These are phyloP conservation scores for Pholiota adiposa DNA, from an alignment of 1,284 basidiomycete species.

Conservation along the genomic window DNA sequence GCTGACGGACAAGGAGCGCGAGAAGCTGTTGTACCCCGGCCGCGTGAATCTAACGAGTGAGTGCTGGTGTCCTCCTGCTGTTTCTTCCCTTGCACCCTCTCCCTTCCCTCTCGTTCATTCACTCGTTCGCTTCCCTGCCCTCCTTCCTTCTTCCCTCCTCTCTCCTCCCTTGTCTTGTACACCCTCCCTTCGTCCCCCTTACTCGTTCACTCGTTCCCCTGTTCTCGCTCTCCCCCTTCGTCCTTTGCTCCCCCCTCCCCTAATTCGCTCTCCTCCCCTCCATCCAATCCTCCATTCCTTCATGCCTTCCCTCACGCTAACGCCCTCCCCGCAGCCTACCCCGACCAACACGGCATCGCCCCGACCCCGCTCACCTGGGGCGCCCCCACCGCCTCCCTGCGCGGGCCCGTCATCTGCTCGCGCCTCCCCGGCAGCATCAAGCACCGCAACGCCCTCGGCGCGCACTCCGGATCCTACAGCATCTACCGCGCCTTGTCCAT, in stretches of 20 bases:
- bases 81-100: too few relatives aligned
- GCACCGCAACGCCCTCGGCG: constrained; percentile 91
- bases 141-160: too few relatives aligned
- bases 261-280: background rate
- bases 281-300: background rate
- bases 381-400: constrained; percentile 61
- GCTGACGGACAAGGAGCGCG: constrained; percentile 64
- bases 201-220: too few relatives aligned
- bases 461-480: constrained; percentile 92
- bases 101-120: too few relatives aligned
- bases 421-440: constrained; percentile 87
- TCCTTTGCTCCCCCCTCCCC: too few relatives aligned
- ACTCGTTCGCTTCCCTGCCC: too few relatives aligned
- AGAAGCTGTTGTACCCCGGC: constrained; percentile 76
- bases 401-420: constrained; percentile 91
- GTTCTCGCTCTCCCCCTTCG: too few relatives aligned
- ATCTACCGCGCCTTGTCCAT: constrained; percentile 94
- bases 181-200: background rate
- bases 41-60: constrained; percentile 82
- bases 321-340: constrained; percentile 39
- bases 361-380: constrained; percentile 88
- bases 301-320: too few relatives aligned
- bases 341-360: constrained; percentile 54
- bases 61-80: too few relatives aligned
- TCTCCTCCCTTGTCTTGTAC: background rate